A percentile compares a stretch with the other conserved stretches of the same genome.
These are phyloP conservation scores for Rubus parviflorus DNA, from an alignment of 306 rosid species.

Conservation along the genomic window DNA sequence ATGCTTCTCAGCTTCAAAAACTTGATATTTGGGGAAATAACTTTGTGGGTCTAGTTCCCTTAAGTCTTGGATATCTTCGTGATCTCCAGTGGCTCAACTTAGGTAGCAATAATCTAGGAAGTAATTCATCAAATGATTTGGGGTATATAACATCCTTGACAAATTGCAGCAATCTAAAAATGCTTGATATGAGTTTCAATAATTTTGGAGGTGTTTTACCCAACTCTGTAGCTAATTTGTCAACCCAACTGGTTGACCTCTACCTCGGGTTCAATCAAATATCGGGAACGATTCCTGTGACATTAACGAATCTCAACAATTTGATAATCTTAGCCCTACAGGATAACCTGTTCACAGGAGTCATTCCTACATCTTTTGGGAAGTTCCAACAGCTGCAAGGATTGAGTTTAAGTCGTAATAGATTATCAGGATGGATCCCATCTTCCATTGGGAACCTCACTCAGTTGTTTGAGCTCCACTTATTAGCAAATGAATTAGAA, in stretches of 20 bases:
- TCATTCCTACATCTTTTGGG: conserved; percentile 26
- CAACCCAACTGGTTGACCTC: not conserved
- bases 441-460: conserved; percentile 33
- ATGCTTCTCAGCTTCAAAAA: conserved; percentile 21
- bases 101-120: conserved; percentile 15
- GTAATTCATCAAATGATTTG: conserved; percentile 27
- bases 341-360: not conserved
- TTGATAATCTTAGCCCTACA: not conserved
- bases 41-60: conserved; percentile 31
- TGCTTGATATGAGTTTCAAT: not conserved
- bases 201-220: conserved; percentile 46
- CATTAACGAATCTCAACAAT: conserved; percentile 24
- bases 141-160: conserved; percentile 28
- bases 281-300: conserved; percentile 25
- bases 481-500: conserved; percentile 22
- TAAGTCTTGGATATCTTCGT: conserved; percentile 14
- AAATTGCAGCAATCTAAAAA: conserved; percentile 26
- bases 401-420: conserved; percentile 4
- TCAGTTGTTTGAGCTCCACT: not conserved
- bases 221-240: conserved; percentile 28
- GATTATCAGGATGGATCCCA: conserved; percentile 25
- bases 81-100: not conserved
- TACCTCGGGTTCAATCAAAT: conserved; percentile 11
- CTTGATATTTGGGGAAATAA: not conserved
- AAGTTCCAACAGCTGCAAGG: conserved; percentile 14